Evolutionary conservation across 2,329 filamentous ascomycete species (phyloP), one percentile per base, ranked within the genome.

Genomic region (Dactylellina cionopaga): DNA sequence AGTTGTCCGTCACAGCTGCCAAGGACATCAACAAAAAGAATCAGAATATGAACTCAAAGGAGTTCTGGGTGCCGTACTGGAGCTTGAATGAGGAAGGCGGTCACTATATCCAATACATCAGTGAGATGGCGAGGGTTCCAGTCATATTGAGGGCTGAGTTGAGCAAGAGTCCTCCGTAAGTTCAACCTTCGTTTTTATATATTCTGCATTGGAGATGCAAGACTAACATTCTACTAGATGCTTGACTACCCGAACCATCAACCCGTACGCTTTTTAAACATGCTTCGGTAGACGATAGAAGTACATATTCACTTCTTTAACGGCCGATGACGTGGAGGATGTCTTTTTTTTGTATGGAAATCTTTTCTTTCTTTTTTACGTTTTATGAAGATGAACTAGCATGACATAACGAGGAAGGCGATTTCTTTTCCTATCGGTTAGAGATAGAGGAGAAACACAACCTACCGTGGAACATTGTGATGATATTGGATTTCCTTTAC

Each of bases 121-220:
- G 89, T 66, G 95, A 99, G 85, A 97, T 99, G 93, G 94, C 92
- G 43, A 87, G 94, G 77, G 91, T 99, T 74, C 95, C 95, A n/a
- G 91, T 99, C 76, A 96, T 99, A 80, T 83, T 99, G 79, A 98
- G 96, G 89, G 98, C 95, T 76, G 95, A 99, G 83, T 87, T 99
- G 78, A 92, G 86, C 83, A 99, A 99, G 91, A 98, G 94, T 84
- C 95, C 95, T 83, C 95, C 95, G 93, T 99, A 90, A 89, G 95
- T 94, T 49, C 7, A 24, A 19, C 5, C 1, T 17, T 41, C 6
- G n/a, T 51, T 17, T 27, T 15, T 11, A 11, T 29, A 7, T 13
- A n/a, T n/a, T 33, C 24, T 15, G 7, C 47, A 43, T 37, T 66
- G 59, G 52, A 9, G 56, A 52, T 29, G 1, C 27, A 56, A 69